A percentile compares a stretch with the other conserved stretches of the same genome.
Conservation (phyloP, 768 basidiomycete genomes). For the Termitomyces bulborhizus region DNA sequence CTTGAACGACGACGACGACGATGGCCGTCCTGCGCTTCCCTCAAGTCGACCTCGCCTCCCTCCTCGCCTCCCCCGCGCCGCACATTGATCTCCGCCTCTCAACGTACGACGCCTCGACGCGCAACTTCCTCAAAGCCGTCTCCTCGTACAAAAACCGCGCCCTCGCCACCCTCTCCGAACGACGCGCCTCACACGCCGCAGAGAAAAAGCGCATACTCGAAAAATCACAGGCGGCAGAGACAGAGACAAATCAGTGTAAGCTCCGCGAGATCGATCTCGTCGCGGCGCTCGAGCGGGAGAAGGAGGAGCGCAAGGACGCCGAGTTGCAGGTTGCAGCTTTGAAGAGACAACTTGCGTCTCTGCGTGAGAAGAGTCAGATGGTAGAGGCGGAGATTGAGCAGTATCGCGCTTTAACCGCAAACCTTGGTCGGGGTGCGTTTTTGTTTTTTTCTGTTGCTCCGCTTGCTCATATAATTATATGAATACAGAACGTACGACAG, state of each 20-base stretch:
- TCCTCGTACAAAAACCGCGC: conserved; percentile 68
- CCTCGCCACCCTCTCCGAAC: conserved; percentile 61
- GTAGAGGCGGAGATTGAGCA: conserved; percentile 72
- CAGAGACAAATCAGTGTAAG: conserved; percentile 71
- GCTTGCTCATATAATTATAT: neutral
- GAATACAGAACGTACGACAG: conserved; percentile 57
- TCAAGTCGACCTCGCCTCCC: conserved; percentile 54
- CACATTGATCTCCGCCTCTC: conserved; percentile 59
- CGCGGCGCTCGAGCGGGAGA: conserved; percentile 65
- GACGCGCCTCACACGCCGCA: conserved; percentile 52
- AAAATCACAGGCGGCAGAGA: conserved; percentile 54
- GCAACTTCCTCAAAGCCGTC: conserved; percentile 69
- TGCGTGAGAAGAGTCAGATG: conserved; percentile 51
- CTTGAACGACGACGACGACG: neutral
- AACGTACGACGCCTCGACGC: conserved; percentile 58
- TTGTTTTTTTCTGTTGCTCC: no score
- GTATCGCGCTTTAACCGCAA: conserved; percentile 53
- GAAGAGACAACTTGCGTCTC: conserved; percentile 59
- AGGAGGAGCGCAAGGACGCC: conserved; percentile 66
- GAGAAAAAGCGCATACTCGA: conserved; percentile 62
- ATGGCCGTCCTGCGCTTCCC: conserved; percentile 28
- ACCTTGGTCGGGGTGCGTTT: conserved; percentile 59
- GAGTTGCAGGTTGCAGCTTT: conserved; percentile 55
- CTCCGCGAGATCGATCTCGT: conserved; percentile 74
- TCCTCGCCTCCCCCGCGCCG: conserved; percentile 51